Conservation (phyloP, 208 protist genomes). For the Porcisia deanei region DNA sequence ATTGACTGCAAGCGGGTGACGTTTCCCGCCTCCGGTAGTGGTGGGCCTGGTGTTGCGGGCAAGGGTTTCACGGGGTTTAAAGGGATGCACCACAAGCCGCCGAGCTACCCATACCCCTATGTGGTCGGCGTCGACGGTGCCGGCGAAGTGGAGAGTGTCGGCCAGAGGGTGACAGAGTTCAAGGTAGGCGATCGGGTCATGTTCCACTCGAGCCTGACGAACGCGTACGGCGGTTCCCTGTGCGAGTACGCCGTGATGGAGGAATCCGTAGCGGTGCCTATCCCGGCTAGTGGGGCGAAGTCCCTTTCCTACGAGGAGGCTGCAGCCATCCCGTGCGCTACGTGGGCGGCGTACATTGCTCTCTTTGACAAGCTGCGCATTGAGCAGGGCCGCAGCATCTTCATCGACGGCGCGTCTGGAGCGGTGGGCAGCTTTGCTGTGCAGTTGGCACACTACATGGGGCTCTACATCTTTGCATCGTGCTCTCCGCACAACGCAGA, state of each 20-base stretch:
- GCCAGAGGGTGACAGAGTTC: slow-evolving; percentile 23
- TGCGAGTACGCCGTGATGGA: slow-evolving; percentile 68
- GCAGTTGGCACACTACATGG: slow-evolving; percentile 75
- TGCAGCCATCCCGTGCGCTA: slow-evolving; percentile 62
- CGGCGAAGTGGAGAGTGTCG: slow-evolving; percentile 60
- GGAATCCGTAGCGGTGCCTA: slow-evolving; percentile 42
- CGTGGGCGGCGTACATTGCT: slow-evolving; percentile 64
- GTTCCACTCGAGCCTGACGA: slow-evolving; percentile 43
- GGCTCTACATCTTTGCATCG: slow-evolving; percentile 61
- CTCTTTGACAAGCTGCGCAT: slow-evolving; percentile 80
- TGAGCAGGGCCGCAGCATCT: slow-evolving; percentile 61
- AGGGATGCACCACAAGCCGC: slow-evolving; percentile 24
- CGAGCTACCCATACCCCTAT: slow-evolving; percentile 52
- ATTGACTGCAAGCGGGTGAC: slow-evolving; percentile 45
- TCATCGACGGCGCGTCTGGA: slow-evolving; percentile 72
- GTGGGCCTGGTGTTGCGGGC: slow-evolving; percentile 13
- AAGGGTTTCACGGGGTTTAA: slow-evolving; percentile 18
- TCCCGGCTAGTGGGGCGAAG: slow-evolving; percentile 28
- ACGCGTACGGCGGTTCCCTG: slow-evolving; percentile 45
- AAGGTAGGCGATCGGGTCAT: slow-evolving; percentile 58
- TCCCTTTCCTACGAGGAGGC: slow-evolving; percentile 67
- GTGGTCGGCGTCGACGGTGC: slow-evolving; percentile 56
- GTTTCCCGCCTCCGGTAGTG: slow-evolving; percentile 22
- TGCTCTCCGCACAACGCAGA: slow-evolving; percentile 51
- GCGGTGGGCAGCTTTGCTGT: slow-evolving; percentile 75